These are phyloP conservation scores for Rhizophora mangle DNA, from an alignment of 345 rosid genomes.

Conservation along the genomic window DNA sequence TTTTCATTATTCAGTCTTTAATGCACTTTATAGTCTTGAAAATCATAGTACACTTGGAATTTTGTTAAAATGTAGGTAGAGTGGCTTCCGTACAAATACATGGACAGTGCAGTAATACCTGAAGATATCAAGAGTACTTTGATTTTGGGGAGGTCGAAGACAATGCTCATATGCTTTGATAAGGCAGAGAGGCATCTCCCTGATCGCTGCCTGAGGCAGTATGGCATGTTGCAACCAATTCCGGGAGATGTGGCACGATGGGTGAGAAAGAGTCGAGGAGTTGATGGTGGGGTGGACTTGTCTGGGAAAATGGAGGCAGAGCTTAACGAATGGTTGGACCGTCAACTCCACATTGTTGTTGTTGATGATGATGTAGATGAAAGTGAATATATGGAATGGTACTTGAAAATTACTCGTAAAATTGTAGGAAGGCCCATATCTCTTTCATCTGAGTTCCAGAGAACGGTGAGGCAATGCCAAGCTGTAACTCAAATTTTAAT, in stretches of 20 bases:
- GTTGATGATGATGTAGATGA: constrained; percentile 66
- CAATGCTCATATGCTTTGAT: constrained; percentile 93
- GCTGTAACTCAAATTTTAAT: neutral
- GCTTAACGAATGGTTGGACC: constrained; percentile 84
- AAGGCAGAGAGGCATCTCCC: constrained; percentile 99
- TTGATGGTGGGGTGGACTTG: constrained; percentile 95
- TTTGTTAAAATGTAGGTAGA: constrained; percentile 48
- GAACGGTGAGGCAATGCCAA: constrained; percentile 21
- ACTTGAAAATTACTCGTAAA: constrained; percentile 68
- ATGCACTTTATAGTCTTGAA: neutral
- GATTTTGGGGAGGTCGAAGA: constrained; percentile 80
- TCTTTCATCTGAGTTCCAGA: constrained; percentile 34
- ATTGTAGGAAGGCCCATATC: constrained; percentile 34
- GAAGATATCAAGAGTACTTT: constrained; percentile 54
- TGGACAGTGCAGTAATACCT: constrained; percentile 70
- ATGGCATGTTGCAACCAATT: constrained; percentile 66
- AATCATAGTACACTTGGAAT: constrained; percentile 8
- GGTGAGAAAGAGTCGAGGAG: constrained; percentile 96
- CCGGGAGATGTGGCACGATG: constrained; percentile 84
- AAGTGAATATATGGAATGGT: constrained; percentile 81
- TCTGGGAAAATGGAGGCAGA: constrained; percentile 87
- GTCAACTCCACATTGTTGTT: constrained; percentile 54
- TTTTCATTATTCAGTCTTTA: constrained; percentile 6
- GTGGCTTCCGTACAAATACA: constrained; percentile 79
- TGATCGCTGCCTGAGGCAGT: constrained; percentile 91